These are phyloP conservation scores for Termitomyces sp. DNA, from an alignment of 768 basidiomycete genomes.

Conservation along the genomic window DNA sequence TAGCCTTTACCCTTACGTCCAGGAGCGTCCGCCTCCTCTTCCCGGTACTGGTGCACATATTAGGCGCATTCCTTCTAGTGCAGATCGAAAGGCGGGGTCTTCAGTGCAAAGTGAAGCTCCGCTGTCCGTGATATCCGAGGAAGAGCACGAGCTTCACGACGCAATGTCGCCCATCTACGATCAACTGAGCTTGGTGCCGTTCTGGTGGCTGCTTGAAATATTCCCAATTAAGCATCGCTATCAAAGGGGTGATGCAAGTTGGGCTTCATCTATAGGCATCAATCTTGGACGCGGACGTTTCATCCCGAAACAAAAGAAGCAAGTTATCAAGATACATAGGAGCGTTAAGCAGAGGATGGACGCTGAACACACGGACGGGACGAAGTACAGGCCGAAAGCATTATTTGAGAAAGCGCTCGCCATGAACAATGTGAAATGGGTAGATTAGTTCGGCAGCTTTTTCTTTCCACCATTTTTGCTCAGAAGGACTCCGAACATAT, in stretches of 20 bases:
- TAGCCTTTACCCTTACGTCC: slow-evolving; percentile 29
- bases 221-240: slow-evolving; percentile 31
- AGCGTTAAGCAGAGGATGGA: slow-evolving; percentile 52
- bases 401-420: slow-evolving; percentile 21
- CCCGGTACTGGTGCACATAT: slow-evolving; percentile 15
- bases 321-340: slow-evolving; percentile 39
- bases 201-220: slow-evolving; percentile 64
- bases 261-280: slow-evolving; percentile 19
- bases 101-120: not conserved
- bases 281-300: slow-evolving; percentile 35
- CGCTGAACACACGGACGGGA: slow-evolving; percentile 29
- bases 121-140: slow-evolving; percentile 26
- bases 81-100: not conserved
- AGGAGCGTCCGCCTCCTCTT: slow-evolving; percentile 25
- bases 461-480: too few species aligned
- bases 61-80: slow-evolving; percentile 11
- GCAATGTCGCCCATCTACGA: slow-evolving; percentile 45
- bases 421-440: slow-evolving; percentile 15
- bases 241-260: slow-evolving; percentile 27
- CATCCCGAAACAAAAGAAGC: slow-evolving; percentile 33
- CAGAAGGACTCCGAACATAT: too few species aligned
- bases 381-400: slow-evolving; percentile 33
- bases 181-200: slow-evolving; percentile 31
- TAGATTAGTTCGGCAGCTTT: slow-evolving; percentile 8
- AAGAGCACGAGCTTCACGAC: slow-evolving; percentile 49